These are phyloP conservation scores for Metschnikowia cerradonensis DNA, from an alignment of 805 yeast genomes.

Conservation along the genomic window DNA sequence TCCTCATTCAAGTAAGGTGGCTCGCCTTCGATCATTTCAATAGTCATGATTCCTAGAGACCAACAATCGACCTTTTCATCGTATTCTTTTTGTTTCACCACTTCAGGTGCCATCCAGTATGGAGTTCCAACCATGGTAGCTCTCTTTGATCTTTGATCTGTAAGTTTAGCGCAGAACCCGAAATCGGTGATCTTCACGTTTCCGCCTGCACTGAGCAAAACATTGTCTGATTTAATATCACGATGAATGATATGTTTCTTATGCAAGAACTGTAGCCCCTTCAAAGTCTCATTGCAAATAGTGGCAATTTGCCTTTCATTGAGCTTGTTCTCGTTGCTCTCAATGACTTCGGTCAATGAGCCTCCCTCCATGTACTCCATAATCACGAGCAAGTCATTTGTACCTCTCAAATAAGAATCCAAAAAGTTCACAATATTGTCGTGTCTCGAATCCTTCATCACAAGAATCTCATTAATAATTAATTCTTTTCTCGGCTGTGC, in stretches of 20 bases:
- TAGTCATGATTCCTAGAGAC: conserved; percentile 82
- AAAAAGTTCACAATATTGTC: conserved; percentile 91
- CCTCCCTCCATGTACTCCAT: conserved; percentile 99
- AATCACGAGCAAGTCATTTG: conserved; percentile 91
- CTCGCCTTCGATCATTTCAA: conserved; percentile 83
- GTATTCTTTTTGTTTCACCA: conserved; percentile 72
- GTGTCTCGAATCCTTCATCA: conserved; percentile 94
- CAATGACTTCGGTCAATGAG: conserved; percentile 91
- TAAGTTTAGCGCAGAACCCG: conserved; percentile 61
- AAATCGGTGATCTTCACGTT: conserved; percentile 45
- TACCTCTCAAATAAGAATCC: conserved; percentile 80
- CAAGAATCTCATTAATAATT: conserved; percentile 91
- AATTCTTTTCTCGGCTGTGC: conserved; percentile 92
- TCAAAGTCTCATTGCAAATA: conserved; percentile 83
- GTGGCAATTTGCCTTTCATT: conserved; percentile 88
- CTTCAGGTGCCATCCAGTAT: conserved; percentile 91
- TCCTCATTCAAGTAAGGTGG: conserved; percentile 81
- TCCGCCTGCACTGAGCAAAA: conserved; percentile 40
- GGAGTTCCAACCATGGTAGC: conserved; percentile 89
- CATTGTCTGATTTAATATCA: conserved; percentile 45
- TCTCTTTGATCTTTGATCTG: conserved; percentile 66
- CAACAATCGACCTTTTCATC: conserved; percentile 81
- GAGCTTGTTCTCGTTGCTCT: conserved; percentile 67
- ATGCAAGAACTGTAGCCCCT: conserved; percentile 89
- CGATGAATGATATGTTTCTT: conserved; percentile 85